phyloP scores from a whole-genome alignment of 2,329 filamentous ascomycete genomes.

The Colletotrichum sp. region DNA sequence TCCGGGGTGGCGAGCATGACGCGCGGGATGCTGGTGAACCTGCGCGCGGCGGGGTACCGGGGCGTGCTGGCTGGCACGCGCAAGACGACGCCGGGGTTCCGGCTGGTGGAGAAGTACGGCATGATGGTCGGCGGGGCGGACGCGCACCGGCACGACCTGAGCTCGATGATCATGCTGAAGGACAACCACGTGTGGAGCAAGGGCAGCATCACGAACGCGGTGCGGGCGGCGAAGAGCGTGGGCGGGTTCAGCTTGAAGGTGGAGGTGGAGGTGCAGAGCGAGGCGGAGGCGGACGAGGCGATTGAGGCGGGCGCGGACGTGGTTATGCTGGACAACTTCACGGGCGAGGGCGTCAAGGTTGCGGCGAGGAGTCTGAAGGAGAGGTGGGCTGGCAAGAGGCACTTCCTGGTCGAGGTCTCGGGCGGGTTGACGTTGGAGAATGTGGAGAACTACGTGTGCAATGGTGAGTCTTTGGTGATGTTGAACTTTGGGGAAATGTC shows the following conservation, averaged over 20 bases:
- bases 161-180: conserved; percentile 97
- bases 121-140: conserved; percentile 95
- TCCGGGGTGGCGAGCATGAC: conserved; percentile 85
- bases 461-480: conserved; percentile 55
- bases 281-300: conserved; percentile 89
- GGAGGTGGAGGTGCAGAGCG: conserved; percentile 91
- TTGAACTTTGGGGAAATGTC: not conserved
- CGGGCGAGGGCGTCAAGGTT: conserved; percentile 74
- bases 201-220: conserved; percentile 84
- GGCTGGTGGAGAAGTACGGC: conserved; percentile 96
- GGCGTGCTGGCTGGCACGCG: conserved; percentile 92
- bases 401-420: conserved; percentile 89
- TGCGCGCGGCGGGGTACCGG: conserved; percentile 73
- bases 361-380: conserved; percentile 80
- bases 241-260: conserved; percentile 93
- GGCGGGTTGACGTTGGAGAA: conserved; percentile 88
- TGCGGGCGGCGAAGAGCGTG: conserved; percentile 80
- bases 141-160: conserved; percentile 88
- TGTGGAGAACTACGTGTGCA: conserved; percentile 79
- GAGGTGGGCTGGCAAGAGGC: conserved; percentile 75
- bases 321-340: conserved; percentile 98
- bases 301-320: conserved; percentile 91
- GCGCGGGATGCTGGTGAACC: conserved; percentile 56
- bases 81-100: conserved; percentile 96
- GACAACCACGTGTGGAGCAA: conserved; percentile 98